Conservation (phyloP, 2,329 filamentous ascomycete species). For the Calonectria hongkongensis region DNA sequence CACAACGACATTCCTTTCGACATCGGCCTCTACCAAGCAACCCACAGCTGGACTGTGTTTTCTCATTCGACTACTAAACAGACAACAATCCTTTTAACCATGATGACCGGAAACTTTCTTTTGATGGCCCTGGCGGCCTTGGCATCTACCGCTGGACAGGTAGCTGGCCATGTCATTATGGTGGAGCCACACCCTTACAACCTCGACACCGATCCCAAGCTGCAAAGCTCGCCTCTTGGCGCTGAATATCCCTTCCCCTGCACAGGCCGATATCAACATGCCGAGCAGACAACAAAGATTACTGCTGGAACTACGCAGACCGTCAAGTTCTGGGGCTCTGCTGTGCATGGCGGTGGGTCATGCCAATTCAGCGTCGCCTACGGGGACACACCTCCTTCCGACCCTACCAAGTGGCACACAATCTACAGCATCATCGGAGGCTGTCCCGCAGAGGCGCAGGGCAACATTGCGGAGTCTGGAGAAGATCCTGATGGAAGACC, state of each 20-base stretch:
- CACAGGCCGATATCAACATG: constrained; percentile 47
- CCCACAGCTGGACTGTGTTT: no score
- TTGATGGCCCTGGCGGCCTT: neutral
- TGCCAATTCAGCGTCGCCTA: constrained; percentile 54
- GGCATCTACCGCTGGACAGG: constrained; percentile 30
- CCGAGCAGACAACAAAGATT: constrained; percentile 50
- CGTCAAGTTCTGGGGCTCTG: constrained; percentile 55
- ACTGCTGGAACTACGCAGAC: constrained; percentile 48
- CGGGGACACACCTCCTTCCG: constrained; percentile 46
- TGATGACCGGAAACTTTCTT: neutral
- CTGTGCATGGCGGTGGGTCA: constrained; percentile 54
- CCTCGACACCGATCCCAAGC: constrained; percentile 50
- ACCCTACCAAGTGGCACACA: constrained; percentile 47
- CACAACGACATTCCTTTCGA: no score
- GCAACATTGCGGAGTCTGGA: constrained; percentile 39
- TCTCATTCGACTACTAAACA: no score
- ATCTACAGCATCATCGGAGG: constrained; percentile 54
- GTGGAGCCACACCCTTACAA: constrained; percentile 56
- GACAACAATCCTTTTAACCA: neutral
- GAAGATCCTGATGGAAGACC: constrained; percentile 48
- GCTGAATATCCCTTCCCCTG: constrained; percentile 51
- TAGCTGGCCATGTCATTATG: constrained; percentile 51
- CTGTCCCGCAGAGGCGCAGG: constrained; percentile 50
- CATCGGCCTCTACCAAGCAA: neutral
- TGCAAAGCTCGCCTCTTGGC: constrained; percentile 49